Conservation (phyloP, 1,139 yeast species). For the Lodderomyces pseudojiufengensis region DNA sequence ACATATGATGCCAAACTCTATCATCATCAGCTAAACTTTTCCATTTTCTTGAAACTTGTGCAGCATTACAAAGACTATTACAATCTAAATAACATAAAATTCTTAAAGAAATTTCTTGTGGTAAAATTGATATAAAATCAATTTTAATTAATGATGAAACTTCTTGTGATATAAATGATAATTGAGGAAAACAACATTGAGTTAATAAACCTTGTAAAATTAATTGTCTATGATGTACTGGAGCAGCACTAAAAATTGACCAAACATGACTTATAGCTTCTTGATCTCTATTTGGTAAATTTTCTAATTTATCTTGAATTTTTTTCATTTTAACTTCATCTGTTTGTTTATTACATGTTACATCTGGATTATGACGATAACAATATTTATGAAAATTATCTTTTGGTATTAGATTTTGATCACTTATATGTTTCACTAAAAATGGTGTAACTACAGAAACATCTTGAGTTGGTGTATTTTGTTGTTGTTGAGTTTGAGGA, state of each 20-base stretch:
- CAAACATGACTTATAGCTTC: slow-evolving; percentile 72
- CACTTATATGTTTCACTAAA: slow-evolving; percentile 42
- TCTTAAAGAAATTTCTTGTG: slow-evolving; percentile 79
- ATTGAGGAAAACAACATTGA: slow-evolving; percentile 93
- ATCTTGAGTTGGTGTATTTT: slow-evolving; percentile 8
- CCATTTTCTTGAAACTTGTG: slow-evolving; percentile 88
- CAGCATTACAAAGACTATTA: slow-evolving; percentile 85
- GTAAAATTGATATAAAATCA: slow-evolving; percentile 82
- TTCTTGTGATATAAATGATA: slow-evolving; percentile 77
- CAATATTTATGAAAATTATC: slow-evolving; percentile 67
- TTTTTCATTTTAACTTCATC: slow-evolving; percentile 64
- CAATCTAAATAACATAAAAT: slow-evolving; percentile 88
- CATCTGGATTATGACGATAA: slow-evolving; percentile 88
- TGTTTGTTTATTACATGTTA: slow-evolving; percentile 64
- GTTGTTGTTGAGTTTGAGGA: neutral
- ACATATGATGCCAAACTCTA: slow-evolving; percentile 96
- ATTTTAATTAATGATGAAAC: slow-evolving; percentile 77
- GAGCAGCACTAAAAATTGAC: slow-evolving; percentile 76
- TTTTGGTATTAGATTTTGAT: slow-evolving; percentile 39
- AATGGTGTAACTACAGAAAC: slow-evolving; percentile 44
- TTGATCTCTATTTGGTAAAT: slow-evolving; percentile 58
- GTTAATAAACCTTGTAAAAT: slow-evolving; percentile 80
- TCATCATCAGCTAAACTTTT: slow-evolving; percentile 89
- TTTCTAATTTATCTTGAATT: slow-evolving; percentile 58
- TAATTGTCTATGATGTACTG: slow-evolving; percentile 61